Base-by-base conservation (phyloP, 2,329 filamentous ascomycete genomes). In the Alternaria sp. region DNA sequence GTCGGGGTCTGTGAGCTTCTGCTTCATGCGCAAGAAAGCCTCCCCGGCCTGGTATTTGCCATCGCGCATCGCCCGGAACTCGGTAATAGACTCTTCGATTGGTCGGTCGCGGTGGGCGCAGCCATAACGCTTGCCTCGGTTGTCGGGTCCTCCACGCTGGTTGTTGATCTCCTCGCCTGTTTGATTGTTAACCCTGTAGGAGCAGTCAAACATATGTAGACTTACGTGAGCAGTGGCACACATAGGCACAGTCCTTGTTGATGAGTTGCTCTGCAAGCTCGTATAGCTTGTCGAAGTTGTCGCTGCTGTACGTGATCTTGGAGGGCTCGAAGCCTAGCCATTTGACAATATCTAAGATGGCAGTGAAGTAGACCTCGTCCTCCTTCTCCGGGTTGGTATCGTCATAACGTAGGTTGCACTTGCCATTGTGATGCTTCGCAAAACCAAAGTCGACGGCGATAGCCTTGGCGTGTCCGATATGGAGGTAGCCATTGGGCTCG, bases 361-460 rank as follows among this genome's bases (percentile, higher is more conserved):
- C 91, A 11, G 86, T 87, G 75, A 96, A 96, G 80, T 94, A 98
- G 60, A 90, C 86, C 79, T 97, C 92, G 77, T 97, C 92, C 78
- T 98, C 95, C 48, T 92, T 92, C 66, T 94, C 92, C 1, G 95
- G 95, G 78, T 98, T 98, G 14, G 95, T 98, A 73, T 98, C 95
- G 77, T 98, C 95, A 78, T 92, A 97, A 71, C 94, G 86, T 63
- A 93, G 80, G 73, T 90, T 90, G 79, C 88, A 91, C 63, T 89
- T 84, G 60, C 94, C 94, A 36, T 90, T 91, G 76, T 97, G 92
- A 74, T 90, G 89, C 74, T 87, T 88, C 14, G 95, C 94, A 77
- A 97, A 98, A 7, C 94, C 94, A 81, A 98, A 98, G 81, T 98
- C 97, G 79, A 98, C 89, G 0, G 93, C 91, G 78, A 98, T 97